These are phyloP conservation scores for Trichoderma guizhouense DNA, from an alignment of 2,329 filamentous ascomycete genomes.

Conservation along the genomic window DNA sequence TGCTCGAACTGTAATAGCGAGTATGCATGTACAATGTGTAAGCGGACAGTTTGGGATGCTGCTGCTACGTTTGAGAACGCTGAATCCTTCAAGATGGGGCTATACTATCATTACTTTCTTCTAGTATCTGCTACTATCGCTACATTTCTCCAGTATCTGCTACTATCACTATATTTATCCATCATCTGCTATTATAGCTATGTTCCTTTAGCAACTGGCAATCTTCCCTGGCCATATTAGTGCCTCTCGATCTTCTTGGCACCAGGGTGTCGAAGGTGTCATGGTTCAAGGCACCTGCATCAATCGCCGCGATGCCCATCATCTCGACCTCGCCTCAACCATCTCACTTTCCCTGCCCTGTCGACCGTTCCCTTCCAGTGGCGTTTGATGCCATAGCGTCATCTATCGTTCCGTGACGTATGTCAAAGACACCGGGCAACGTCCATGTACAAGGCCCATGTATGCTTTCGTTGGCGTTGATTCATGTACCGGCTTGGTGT, in stretches of 20 bases:
- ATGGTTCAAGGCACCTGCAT: background rate
- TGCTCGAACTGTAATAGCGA: background rate
- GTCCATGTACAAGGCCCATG: background rate
- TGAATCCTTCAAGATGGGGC: background rate
- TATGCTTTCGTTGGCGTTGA: background rate
- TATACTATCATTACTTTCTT: background rate
- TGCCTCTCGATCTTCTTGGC: background rate
- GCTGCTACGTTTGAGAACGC: background rate
- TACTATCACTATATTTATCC: too few species aligned
- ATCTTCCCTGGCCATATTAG: background rate
- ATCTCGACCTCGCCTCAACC: background rate
- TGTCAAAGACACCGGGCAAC: background rate
- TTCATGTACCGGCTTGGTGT: background rate
- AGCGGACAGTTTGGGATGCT: background rate
- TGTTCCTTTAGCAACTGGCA: background rate
- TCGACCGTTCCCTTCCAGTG: background rate
- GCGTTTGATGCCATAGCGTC: conserved; percentile 1
- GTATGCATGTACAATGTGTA: background rate
- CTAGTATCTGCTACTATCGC: background rate
- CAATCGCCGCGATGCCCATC: background rate
- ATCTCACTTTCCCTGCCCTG: background rate
- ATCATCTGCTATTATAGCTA: background rate
- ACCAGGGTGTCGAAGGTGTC: background rate
- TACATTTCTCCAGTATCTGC: background rate
- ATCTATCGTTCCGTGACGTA: conserved; percentile 8